Conservation (phyloP, 2,329 filamentous ascomycete species). For the Aspergillus glaucus region DNA sequence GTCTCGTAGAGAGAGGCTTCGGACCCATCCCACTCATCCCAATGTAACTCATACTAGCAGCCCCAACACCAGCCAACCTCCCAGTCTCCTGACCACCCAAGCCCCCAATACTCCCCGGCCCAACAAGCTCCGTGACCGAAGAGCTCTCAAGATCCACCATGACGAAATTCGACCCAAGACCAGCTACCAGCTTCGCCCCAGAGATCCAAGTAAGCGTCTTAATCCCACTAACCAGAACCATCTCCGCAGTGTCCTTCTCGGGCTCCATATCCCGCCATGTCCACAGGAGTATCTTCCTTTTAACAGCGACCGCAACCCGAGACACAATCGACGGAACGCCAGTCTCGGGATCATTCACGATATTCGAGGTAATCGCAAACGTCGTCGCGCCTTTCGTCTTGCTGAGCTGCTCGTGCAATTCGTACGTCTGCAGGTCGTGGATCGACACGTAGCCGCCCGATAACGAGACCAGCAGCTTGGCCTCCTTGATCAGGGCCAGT, state of each 20-base stretch:
- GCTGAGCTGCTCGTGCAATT: conserved; percentile 69
- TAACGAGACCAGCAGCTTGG: conserved; percentile 81
- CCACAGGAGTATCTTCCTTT: conserved; percentile 84
- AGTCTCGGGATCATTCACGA: conserved; percentile 79
- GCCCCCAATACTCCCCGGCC: conserved; percentile 65
- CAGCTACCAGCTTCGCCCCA: conserved; percentile 78
- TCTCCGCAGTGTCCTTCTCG: conserved; percentile 63
- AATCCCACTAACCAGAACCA: conserved; percentile 73
- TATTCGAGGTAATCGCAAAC: conserved; percentile 93
- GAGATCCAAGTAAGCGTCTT: conserved; percentile 88
- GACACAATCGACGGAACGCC: conserved; percentile 91
- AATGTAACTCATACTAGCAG: conserved; percentile 92
- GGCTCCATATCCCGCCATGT: conserved; percentile 95
- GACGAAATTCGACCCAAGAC: conserved; percentile 86
- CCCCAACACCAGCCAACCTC: conserved; percentile 75
- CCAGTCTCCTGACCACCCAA: conserved; percentile 59
- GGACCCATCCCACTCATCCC: conserved; percentile 87
- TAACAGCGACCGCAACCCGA: conserved; percentile 83
- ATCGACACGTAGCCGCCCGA: conserved; percentile 86
- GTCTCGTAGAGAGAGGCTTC: conserved; percentile 75
- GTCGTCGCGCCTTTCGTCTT: conserved; percentile 82
- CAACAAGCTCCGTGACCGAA: conserved; percentile 69
- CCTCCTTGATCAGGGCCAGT: conserved; percentile 91
- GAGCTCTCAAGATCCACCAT: conserved; percentile 77
- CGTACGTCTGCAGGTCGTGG: conserved; percentile 80